Evolutionary conservation across 2,329 filamentous ascomycete species (phyloP).

Genomic region (Metarhizium album): DNA sequence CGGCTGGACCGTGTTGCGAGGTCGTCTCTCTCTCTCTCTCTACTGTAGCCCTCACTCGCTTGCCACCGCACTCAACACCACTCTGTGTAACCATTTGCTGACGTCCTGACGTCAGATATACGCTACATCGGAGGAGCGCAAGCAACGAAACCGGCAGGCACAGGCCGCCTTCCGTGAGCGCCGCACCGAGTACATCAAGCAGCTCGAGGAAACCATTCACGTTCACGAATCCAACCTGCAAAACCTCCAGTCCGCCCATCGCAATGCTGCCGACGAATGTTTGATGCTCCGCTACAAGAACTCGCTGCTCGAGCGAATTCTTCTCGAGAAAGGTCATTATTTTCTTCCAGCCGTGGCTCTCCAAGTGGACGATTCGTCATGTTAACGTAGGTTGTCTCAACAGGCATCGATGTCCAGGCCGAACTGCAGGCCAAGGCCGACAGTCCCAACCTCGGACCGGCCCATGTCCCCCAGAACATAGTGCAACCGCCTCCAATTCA

Average conservation of each 20-base stretch:
- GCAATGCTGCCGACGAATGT: conserved; percentile 90
- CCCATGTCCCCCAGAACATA: conserved; percentile 54
- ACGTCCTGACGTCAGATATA: conserved; percentile 59
- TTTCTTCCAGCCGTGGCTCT: conserved; percentile 1
- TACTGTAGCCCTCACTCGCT: not conserved
- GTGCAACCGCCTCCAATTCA: conserved; percentile 69
- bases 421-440: conserved; percentile 89
- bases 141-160: conserved; percentile 93
- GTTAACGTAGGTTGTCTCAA: conserved; percentile 1
- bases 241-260: conserved; percentile 86
- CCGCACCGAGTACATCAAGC: conserved; percentile 97
- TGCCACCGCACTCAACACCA: not conserved
- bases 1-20: too few relatives aligned
- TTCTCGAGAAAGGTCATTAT: conserved; percentile 80
- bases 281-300: conserved; percentile 98
- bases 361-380: not conserved
- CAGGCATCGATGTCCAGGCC: conserved; percentile 93
- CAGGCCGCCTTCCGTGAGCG: conserved; percentile 96
- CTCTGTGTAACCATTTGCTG: conserved; percentile 2
- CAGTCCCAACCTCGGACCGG: conserved; percentile 67
- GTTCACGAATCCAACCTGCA: conserved; percentile 92
- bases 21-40: not conserved
- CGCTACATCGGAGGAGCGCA: conserved; percentile 95
- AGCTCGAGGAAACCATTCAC: conserved; percentile 93
- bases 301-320: conserved; percentile 85